phyloP scores from a whole-genome alignment of 345 rosid genomes.

The Camelina neglecta region DNA sequence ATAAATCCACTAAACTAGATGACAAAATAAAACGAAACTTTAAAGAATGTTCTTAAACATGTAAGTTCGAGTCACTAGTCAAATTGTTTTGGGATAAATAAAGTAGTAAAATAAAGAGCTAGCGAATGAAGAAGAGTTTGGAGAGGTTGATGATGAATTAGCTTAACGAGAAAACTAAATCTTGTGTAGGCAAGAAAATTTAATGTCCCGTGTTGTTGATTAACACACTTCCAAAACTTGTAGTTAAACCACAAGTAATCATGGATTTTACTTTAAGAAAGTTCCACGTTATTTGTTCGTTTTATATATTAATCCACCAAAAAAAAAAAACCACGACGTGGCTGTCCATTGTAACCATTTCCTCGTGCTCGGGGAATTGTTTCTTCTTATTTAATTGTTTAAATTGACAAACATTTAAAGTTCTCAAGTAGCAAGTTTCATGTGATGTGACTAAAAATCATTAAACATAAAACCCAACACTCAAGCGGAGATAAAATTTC shows the following conservation, averaged over 20 bases:
- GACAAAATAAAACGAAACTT: background rate
- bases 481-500: background rate
- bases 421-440: conserved; percentile 27
- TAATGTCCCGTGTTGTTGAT: conserved; percentile 4
- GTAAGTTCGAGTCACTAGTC: conserved; percentile 3
- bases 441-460: conserved; percentile 9
- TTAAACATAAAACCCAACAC: conserved; percentile 11
- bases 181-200: conserved; percentile 33
- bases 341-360: background rate
- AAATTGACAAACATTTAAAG: conserved; percentile 9
- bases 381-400: background rate
- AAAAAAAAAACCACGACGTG: background rate
- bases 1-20: conserved; percentile 16
- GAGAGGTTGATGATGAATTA: conserved; percentile 15
- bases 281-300: background rate
- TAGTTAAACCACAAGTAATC: conserved; percentile 43
- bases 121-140: background rate
- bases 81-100: background rate
- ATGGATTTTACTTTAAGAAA: background rate
- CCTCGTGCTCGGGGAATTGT: conserved; percentile 38
- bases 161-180: conserved; percentile 36
- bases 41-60: conserved; percentile 16
- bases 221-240: conserved; percentile 27
- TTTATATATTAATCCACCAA: background rate
- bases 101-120: background rate